Evolutionary conservation across 2,329 filamentous ascomycete species (phyloP).

Genomic region (Fusarium guadeloupense): DNA sequence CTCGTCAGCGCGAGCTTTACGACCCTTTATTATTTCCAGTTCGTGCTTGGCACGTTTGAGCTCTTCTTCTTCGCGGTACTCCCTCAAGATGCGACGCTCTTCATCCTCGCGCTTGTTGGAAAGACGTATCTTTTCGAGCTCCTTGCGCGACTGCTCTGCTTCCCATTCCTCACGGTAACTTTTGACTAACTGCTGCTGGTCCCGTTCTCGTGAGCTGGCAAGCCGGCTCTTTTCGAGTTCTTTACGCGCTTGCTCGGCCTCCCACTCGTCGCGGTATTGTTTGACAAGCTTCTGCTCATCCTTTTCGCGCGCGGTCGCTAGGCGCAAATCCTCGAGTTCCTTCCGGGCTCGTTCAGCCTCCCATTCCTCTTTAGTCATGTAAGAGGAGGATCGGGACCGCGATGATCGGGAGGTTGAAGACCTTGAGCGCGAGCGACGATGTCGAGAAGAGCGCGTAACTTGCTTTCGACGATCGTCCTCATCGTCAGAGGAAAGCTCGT

Average conservation of each 20-base stretch:
- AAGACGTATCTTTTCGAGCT: slow-evolving; percentile 33
- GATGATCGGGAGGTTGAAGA: slow-evolving; percentile 48
- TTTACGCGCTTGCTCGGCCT: slow-evolving; percentile 51
- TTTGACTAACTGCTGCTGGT: slow-evolving; percentile 50
- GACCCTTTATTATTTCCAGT: slow-evolving; percentile 57
- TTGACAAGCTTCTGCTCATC: slow-evolving; percentile 51
- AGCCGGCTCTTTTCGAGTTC: slow-evolving; percentile 58
- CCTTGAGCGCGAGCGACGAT: slow-evolving; percentile 45
- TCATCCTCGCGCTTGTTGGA: slow-evolving; percentile 47
- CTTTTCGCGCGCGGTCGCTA: slow-evolving; percentile 52
- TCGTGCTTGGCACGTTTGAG: slow-evolving; percentile 60
- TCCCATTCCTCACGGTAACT: slow-evolving; percentile 55
- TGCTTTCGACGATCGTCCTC: slow-evolving; percentile 48
- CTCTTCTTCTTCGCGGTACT: slow-evolving; percentile 55
- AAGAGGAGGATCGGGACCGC: slow-evolving; percentile 51
- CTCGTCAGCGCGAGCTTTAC: slow-evolving; percentile 58
- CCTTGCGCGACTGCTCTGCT: slow-evolving; percentile 39
- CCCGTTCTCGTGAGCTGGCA: slow-evolving; percentile 51
- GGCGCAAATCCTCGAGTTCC: slow-evolving; percentile 57
- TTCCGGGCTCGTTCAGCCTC: slow-evolving; percentile 52
- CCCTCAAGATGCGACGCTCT: slow-evolving; percentile 50
- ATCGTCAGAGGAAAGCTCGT: slow-evolving; percentile 56
- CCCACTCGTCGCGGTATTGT: slow-evolving; percentile 54
- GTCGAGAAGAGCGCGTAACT: slow-evolving; percentile 40
- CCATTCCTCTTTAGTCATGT: slow-evolving; percentile 56